Evolutionary conservation across 345 rosid genomes (phyloP), one percentile per base, ranked within the genome.

Genomic region (Mallotus nudiflorus): DNA sequence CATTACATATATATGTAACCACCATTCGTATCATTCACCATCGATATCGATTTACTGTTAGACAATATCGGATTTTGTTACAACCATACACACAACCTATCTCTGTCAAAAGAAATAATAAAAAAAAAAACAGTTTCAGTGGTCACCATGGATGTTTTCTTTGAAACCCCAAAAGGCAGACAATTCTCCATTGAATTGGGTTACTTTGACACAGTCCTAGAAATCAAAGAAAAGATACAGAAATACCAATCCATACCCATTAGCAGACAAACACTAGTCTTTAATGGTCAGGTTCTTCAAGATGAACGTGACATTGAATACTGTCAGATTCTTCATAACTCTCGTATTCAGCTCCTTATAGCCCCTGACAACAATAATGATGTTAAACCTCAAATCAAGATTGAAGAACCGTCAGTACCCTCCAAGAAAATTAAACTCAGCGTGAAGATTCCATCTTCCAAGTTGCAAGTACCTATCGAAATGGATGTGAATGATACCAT

Each of bases 141-240:
- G 29, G n/a, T 18, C 55, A 19, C 40, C 40, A 89, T 89, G 93
- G 93, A 89, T 76, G 86, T 93, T 35, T 73, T 85, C 81, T 85
- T 89, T 57, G 91, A 89, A 48, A 70, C 82, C 25, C 86, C 79
- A 27, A 68, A 73, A 66, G 91, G 90, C 55, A 69, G 67, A 60
- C 71, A 82, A 16, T 89, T 93, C 85, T 74, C 87, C 73, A 88
- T 93, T 65, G 96, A 91, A 85, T 69, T 91, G 29, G 90, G 97
- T 39, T 91, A 73, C 82, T 88, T 81, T 13, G 98, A 93, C 49
- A 84, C 94, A 0, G 86, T 93, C 19, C 75, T 81, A 5, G 91
- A 88, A 65, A 93, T 93, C 85, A 91, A 91, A 78, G 80, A 85
- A 44, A 91, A 93, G 73, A 78, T 93, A 19, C 81, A 85, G 3